phyloP scores from a whole-genome alignment of 768 basidiomycete genomes.

The Lactifluus volemus region DNA sequence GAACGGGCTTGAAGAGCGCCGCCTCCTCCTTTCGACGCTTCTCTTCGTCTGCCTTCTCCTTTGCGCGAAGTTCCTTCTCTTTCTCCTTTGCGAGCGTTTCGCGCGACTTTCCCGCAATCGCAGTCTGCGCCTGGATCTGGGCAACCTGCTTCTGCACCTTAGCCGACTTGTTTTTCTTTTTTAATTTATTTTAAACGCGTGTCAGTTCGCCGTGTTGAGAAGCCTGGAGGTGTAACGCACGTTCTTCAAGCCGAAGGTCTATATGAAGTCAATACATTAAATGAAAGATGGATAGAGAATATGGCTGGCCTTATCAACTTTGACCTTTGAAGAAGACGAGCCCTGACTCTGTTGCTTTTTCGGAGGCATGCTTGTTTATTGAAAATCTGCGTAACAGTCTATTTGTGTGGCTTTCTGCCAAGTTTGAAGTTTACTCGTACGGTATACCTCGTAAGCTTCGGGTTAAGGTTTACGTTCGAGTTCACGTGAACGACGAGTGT shows the following conservation, averaged over 20 bases:
- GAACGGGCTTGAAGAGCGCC: conserved; percentile 70
- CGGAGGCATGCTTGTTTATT: conserved; percentile 53
- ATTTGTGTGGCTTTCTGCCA: not conserved
- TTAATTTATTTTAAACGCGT: not conserved
- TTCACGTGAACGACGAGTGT: too few relatives aligned
- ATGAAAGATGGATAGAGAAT: conserved; percentile 16
- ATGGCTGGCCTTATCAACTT: conserved; percentile 67
- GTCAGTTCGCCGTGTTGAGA: not conserved
- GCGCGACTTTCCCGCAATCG: conserved; percentile 69
- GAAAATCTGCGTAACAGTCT: not conserved
- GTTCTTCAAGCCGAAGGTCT: conserved; percentile 90
- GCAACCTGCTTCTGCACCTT: conserved; percentile 86
- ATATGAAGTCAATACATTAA: conserved; percentile 22
- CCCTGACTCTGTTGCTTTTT: conserved; percentile 53
- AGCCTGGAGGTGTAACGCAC: conserved; percentile 33
- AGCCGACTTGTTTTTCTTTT: conserved; percentile 87
- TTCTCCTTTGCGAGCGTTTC: conserved; percentile 77
- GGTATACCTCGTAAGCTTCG: not conserved
- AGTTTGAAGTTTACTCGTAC: too few relatives aligned
- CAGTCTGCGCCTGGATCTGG: conserved; percentile 68
- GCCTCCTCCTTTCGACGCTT: conserved; percentile 81
- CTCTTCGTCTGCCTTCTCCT: conserved; percentile 71
- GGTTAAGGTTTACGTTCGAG: conserved; percentile 4
- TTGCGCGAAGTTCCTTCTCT: conserved; percentile 68
- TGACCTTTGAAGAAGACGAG: conserved; percentile 58